Conservation (phyloP, 2,329 filamentous ascomycete species). For the Salinomyces thailandicus region DNA sequence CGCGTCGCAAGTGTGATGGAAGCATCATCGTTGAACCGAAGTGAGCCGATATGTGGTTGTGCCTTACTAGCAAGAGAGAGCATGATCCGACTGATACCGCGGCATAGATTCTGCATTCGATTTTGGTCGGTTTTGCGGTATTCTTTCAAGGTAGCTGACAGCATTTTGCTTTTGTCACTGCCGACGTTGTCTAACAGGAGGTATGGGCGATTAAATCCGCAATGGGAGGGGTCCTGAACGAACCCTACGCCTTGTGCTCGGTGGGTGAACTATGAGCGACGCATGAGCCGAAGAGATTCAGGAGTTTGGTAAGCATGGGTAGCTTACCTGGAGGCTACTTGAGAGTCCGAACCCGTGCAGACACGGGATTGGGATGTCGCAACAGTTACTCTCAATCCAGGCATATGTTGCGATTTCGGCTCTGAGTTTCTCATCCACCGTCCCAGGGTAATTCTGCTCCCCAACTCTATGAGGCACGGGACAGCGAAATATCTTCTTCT, state of each 20-base stretch:
- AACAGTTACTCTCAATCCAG: conserved; percentile 2
- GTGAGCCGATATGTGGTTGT: conserved; percentile 27
- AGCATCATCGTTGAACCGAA: conserved; percentile 5
- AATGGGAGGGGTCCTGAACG: background rate
- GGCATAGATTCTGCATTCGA: conserved; percentile 15
- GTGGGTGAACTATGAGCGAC: background rate
- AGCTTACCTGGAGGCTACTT: background rate
- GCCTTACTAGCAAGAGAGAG: conserved; percentile 17
- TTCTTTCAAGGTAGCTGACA: conserved; percentile 1
- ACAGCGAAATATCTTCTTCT: conserved; percentile 2
- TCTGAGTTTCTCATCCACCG: conserved; percentile 3
- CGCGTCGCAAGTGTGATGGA: background rate
- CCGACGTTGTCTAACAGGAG: conserved; percentile 1
- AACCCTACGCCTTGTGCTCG: background rate
- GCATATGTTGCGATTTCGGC: conserved; percentile 2
- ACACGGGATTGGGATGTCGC: background rate
- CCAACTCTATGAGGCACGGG: conserved; percentile 2
- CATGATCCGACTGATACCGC: conserved; percentile 16
- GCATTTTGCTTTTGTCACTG: conserved; percentile 2
- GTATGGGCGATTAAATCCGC: conserved; percentile 1
- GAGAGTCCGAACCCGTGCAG: conserved; percentile 2
- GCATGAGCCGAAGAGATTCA: background rate
- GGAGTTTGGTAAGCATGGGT: background rate
- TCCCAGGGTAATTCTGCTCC: conserved; percentile 1
- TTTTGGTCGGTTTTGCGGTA: conserved; percentile 1